Base-by-base conservation (phyloP, 2,329 filamentous ascomycete species). In the Calycina marina region DNA sequence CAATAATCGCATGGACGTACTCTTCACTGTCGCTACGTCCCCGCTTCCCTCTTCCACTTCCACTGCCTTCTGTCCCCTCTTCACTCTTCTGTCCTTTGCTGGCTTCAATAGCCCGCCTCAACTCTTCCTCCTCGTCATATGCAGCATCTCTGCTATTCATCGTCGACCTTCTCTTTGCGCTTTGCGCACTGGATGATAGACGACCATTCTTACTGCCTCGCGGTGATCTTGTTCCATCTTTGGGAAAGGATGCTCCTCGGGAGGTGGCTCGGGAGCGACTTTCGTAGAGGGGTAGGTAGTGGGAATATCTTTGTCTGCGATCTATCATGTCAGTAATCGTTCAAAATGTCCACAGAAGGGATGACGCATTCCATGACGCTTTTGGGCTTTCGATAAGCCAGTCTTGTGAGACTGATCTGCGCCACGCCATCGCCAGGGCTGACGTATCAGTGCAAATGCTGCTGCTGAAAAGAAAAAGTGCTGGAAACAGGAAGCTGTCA, bases 81-180 rank as follows among this genome's bases (percentile, higher is more conserved):
- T 42, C 41, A 37, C 41, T 49, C 32, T 52, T 53, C 36, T 92
- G 83, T 50, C 82, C 77, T 58, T 86, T 94, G 61, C 90, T 98
- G 40, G 92, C 86, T 55, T 96, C 88, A 46, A 98, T 85, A 17
- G 88, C 90, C 44, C 81, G 73, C 34, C 85, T 73, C 24, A 98
- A 57, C 48, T 86, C 77, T 53, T 92, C 84, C 46, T 93, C 86
- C 56, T 98, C 90, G 43, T 96, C 86, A 47, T 96, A 96, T 14
- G 85, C 88, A 25, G 88, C 86, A 54, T 85, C 80, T 40, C 88
- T 75, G 54, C 90, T 98, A 52, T 96, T 93, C 84, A 96, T 94
- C 5, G 90, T 98, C 13, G 85, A 93, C 16, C 90, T 72, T 38
- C 90, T 73, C 55, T 94, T 96, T 22, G 57, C 56, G 38, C 47